Conservation (phyloP, 345 rosid genomes). For the Gossypium thurberi region DNA sequence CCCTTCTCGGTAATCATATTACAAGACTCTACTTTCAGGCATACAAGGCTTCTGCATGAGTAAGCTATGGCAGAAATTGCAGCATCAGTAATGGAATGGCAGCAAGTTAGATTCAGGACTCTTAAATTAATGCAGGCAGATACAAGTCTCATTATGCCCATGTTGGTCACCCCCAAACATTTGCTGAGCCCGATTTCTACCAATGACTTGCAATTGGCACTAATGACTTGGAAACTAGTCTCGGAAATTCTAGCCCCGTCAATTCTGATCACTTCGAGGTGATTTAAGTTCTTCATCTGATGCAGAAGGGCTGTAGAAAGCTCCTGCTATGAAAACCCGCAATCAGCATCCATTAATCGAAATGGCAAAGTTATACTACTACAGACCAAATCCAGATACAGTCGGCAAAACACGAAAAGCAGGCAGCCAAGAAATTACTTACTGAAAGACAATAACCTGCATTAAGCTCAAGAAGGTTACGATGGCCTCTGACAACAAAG, state of each 20-base stretch:
- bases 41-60: slow-evolving; percentile 58
- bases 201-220: slow-evolving; percentile 49
- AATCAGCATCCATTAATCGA: not conserved
- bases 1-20: slow-evolving; percentile 73
- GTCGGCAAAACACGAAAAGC: not conserved
- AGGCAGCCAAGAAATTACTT: slow-evolving; percentile 26
- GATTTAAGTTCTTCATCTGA: slow-evolving; percentile 45
- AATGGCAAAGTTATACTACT: not conserved
- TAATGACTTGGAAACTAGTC: slow-evolving; percentile 35
- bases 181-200: slow-evolving; percentile 71
- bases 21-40: slow-evolving; percentile 79
- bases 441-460: slow-evolving; percentile 67
- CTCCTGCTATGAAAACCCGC: slow-evolving; percentile 39
- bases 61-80: slow-evolving; percentile 64
- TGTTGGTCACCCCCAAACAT: slow-evolving; percentile 54
- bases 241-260: slow-evolving; percentile 65
- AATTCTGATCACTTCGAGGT: slow-evolving; percentile 43
- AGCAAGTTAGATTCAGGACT: slow-evolving; percentile 61
- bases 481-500: slow-evolving; percentile 51
- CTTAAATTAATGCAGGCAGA: slow-evolving; percentile 53
- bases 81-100: slow-evolving; percentile 58
- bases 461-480: slow-evolving; percentile 42
- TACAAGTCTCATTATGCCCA: slow-evolving; percentile 54
- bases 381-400: not conserved
- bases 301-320: slow-evolving; percentile 33